Conservation (phyloP, 805 yeast species). For the Kluyveromyces lactis region DNA sequence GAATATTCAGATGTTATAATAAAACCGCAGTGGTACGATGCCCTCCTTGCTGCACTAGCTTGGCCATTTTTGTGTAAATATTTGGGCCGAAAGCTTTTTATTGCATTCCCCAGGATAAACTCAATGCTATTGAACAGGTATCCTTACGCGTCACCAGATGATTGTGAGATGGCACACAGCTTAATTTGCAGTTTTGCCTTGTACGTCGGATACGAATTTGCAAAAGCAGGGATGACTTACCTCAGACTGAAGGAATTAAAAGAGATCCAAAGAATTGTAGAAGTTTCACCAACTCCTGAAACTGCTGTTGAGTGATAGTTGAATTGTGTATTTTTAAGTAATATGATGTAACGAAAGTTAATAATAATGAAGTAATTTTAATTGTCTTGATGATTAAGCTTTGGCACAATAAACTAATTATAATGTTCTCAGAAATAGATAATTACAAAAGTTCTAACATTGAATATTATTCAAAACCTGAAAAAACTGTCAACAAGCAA, state of each 20-base stretch:
- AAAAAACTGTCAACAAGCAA: neutral
- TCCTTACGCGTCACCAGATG: conserved; percentile 11
- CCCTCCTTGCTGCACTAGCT: conserved; percentile 9
- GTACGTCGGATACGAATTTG: conserved; percentile 12
- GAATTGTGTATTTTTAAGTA: no score
- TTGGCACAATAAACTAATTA: no score
- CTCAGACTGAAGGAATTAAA: conserved; percentile 16
- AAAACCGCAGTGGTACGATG: conserved; percentile 13
- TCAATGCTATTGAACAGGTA: neutral
- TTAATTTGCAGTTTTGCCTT: conserved; percentile 19
- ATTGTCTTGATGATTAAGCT: no score
- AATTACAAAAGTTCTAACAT: no score
- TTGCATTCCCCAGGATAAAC: neutral
- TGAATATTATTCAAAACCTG: no score
- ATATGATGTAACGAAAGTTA: no score
- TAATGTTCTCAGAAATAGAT: no score
- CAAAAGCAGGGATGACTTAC: conserved; percentile 12
- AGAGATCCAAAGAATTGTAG: conserved; percentile 7
- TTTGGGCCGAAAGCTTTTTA: conserved; percentile 9
- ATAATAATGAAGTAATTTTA: no score
- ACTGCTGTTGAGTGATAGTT: no score
- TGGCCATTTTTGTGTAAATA: conserved; percentile 18
- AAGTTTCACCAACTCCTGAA: neutral
- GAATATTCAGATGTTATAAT: conserved; percentile 11
- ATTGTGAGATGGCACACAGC: conserved; percentile 17